Evolutionary conservation across 345 rosid genomes (phyloP), one percentile per base, ranked within the genome.

Genomic region (Jatropha curcas): DNA sequence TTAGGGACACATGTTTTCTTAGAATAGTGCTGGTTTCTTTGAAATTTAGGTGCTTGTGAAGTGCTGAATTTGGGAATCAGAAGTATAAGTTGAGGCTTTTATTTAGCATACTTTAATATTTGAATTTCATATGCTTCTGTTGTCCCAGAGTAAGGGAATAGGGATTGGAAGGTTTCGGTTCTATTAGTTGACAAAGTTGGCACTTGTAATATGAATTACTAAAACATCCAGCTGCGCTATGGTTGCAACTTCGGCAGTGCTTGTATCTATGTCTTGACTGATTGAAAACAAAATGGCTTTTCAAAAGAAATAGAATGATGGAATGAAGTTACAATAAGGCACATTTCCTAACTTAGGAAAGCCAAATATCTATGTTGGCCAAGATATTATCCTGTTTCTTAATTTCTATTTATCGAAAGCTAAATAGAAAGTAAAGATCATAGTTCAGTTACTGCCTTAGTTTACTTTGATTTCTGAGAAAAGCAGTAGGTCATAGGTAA

Each of bases 371-470:
- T 22, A 20, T 20, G 41, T 14, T 31, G 60, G 60, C 25, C 51
- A 25, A 39, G 63, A 37, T 55, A 55, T 56, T 7, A 57, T 10
- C 33, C 37, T 59, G 57, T 60, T 71, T 59, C 59, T 37, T 27
- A 13, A 41, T 41, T 3, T 7, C 34, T 28, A 33, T 17, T 20
- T 67, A 55, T 13, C 9, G 2, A 45, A 31, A 48, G 24, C 10
- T 22, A 22, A 64, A 31, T 30, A 5, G 34, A 30, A 59, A 59
- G 39, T 16, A 30, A 66, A 34, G 37, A 65, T n/a, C 10, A 33
- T 20, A 46, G 53, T 4, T 31, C 28, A 34, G 7, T 27, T 27
- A 17, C 12, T 24, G 22, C n/a, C 41, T 17, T 45, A 12, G 25
- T 20, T 33, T n/a, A 5, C 30, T 30, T 63, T 24, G 4, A n/a